A percentile compares a stretch with the other conserved stretches of the same genome.
Conservation (phyloP, 345 rosid genomes). For the Corchorus olitorius region DNA sequence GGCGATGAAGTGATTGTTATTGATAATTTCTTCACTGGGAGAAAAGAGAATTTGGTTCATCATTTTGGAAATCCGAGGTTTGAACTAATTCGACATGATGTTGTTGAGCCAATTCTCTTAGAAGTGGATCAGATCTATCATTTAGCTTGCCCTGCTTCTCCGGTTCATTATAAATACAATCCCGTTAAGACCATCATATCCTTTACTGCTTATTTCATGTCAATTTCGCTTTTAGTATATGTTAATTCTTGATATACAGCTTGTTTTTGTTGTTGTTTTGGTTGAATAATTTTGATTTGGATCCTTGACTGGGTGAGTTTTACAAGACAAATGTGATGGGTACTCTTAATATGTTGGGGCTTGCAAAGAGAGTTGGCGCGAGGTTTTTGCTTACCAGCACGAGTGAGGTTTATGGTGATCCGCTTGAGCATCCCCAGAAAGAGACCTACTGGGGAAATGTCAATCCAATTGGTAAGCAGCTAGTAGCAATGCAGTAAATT, state of each 20-base stretch:
- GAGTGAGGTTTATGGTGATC: constrained; percentile 99
- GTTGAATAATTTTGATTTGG: constrained; percentile 22
- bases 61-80: constrained; percentile 81
- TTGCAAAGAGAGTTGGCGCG: constrained; percentile 98
- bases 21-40: constrained; percentile 95
- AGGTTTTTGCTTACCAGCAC: constrained; percentile 96
- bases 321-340: constrained; percentile 99
- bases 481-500: not conserved
- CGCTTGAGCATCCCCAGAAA: constrained; percentile 98
- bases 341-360: constrained; percentile 95
- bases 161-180: constrained; percentile 93
- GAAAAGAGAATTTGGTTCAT: constrained; percentile 90
- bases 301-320: constrained; percentile 51
- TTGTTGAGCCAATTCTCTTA: constrained; percentile 88
- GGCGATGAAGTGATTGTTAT: constrained; percentile 97
- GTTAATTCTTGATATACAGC: constrained; percentile 9
- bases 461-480: constrained; percentile 79
- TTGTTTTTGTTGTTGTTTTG: not conserved
- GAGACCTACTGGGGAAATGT: constrained; percentile 99
- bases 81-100: constrained; percentile 95
- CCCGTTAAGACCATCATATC: constrained; percentile 99
- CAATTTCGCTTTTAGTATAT: not conserved
- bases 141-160: constrained; percentile 98
- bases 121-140: constrained; percentile 99
- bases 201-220: constrained; percentile 31